These are phyloP conservation scores for Bipolaris gigantea DNA, from an alignment of 2,329 filamentous ascomycete species.

Conservation along the genomic window DNA sequence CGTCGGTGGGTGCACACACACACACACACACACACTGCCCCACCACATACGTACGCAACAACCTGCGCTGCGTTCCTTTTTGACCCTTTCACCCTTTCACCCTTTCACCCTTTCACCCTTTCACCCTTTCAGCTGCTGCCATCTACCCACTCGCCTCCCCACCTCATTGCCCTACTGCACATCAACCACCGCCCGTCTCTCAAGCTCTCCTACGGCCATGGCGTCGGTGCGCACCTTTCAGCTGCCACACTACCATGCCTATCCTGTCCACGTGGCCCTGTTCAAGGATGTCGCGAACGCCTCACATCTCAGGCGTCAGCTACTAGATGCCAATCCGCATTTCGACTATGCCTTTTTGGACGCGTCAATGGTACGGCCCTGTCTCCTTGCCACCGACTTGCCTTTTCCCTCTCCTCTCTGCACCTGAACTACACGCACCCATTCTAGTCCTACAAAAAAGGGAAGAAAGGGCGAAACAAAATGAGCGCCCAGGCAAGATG, in stretches of 20 bases:
- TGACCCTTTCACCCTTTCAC: not conserved
- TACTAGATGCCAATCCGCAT: slow-evolving; percentile 78
- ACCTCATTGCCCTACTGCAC: slow-evolving; percentile 6
- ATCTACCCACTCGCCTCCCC: not conserved
- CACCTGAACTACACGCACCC: not conserved
- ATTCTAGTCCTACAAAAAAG: too few relatives aligned
- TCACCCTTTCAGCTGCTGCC: not conserved
- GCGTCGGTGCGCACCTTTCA: slow-evolving; percentile 64
- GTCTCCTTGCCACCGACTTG: slow-evolving; percentile 6
- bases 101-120: not conserved
- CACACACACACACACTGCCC: not conserved
- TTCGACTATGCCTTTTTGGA: slow-evolving; percentile 97
- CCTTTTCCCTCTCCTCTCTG: not conserved
- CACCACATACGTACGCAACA: not conserved
- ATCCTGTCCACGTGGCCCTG: slow-evolving; percentile 72
- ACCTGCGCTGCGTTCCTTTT: not conserved
- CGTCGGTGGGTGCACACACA: not conserved
- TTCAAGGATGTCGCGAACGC: slow-evolving; percentile 79
- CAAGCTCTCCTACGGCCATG: slow-evolving; percentile 40
- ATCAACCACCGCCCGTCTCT: slow-evolving; percentile 3
- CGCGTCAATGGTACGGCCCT: slow-evolving; percentile 66
- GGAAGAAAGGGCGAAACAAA: too few relatives aligned
- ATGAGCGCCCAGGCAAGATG: too few relatives aligned
- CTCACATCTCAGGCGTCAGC: slow-evolving; percentile 74
- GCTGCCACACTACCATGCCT: slow-evolving; percentile 74